Conservation (phyloP, 495 filamentous ascomycete genomes). For the Lentithecium fluviatile region DNA sequence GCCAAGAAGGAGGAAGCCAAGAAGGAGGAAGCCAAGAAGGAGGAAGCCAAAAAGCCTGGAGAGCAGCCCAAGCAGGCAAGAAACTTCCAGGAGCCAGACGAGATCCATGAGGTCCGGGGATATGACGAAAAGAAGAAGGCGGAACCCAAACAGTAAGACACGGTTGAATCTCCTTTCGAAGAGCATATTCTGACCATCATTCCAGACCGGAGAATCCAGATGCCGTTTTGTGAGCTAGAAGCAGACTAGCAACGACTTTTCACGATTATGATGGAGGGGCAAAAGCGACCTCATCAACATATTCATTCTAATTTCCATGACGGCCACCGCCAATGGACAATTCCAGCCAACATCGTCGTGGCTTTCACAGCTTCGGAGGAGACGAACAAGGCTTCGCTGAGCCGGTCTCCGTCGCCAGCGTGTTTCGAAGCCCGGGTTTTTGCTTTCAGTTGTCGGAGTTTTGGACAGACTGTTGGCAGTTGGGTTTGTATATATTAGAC, state of each 20-base stretch:
- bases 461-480: not conserved
- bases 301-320: constrained; percentile 3
- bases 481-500: constrained; percentile 10
- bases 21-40: constrained; percentile 2
- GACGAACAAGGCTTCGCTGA: not conserved
- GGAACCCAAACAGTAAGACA: constrained; percentile 14
- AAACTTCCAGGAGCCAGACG: not conserved
- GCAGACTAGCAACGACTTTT: constrained; percentile 14
- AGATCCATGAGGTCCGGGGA: constrained; percentile 21
- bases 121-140: constrained; percentile 45
- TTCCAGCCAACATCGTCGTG: constrained; percentile 1
- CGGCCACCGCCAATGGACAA: too few relatives aligned
- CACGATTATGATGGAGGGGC: constrained; percentile 4
- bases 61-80: constrained; percentile 6
- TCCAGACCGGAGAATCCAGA: constrained; percentile 4
- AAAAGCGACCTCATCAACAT: not conserved
- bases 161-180: too few relatives aligned
- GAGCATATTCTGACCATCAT: not conserved
- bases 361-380: not conserved
- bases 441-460: constrained; percentile 1
- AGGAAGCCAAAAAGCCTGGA: not conserved
- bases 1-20: constrained; percentile 1
- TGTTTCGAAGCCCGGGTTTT: too few relatives aligned
- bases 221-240: not conserved
- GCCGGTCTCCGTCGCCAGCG: constrained; percentile 1